Percentiles rank a stretch among this genome's conserved stretches.
Conservation (phyloP, 306 rosid species). For the Malus asiatica region DNA sequence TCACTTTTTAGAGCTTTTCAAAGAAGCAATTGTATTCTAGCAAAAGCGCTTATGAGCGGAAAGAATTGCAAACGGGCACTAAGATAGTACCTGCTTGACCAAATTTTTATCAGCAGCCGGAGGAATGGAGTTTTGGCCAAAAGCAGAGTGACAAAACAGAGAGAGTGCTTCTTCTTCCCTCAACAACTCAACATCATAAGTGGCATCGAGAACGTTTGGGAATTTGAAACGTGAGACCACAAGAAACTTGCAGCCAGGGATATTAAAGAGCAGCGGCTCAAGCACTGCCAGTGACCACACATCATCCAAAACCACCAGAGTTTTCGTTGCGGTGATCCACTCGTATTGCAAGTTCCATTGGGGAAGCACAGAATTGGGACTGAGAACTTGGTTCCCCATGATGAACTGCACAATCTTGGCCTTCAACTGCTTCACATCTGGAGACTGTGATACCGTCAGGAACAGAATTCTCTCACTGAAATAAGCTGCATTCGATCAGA, state of each 20-base stretch:
- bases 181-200: constrained; percentile 65
- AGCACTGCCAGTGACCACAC: constrained; percentile 63
- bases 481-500: constrained; percentile 37
- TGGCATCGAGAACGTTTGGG: constrained; percentile 28
- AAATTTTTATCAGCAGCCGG: constrained; percentile 41
- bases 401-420: constrained; percentile 51
- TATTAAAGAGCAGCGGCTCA: constrained; percentile 42
- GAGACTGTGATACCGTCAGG: constrained; percentile 85
- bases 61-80: not conserved
- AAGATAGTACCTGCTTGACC: constrained; percentile 65
- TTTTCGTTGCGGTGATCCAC: constrained; percentile 21
- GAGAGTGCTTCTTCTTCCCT: constrained; percentile 58
- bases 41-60: too few species aligned
- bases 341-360: constrained; percentile 38
- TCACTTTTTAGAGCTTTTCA: too few species aligned
- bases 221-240: constrained; percentile 68
- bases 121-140: constrained; percentile 70
- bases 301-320: constrained; percentile 74
- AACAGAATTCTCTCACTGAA: constrained; percentile 62
- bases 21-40: too few species aligned
- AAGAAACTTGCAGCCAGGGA: constrained; percentile 61
- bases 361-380: constrained; percentile 35
- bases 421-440: constrained; percentile 59
- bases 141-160: constrained; percentile 85
- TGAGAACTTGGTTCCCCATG: constrained; percentile 43